A percentile compares a stretch with the other conserved stretches of the same genome.
Evolutionary conservation across 805 yeast genomes (phyloP).

Genomic region (Lipomyces japonicus): DNA sequence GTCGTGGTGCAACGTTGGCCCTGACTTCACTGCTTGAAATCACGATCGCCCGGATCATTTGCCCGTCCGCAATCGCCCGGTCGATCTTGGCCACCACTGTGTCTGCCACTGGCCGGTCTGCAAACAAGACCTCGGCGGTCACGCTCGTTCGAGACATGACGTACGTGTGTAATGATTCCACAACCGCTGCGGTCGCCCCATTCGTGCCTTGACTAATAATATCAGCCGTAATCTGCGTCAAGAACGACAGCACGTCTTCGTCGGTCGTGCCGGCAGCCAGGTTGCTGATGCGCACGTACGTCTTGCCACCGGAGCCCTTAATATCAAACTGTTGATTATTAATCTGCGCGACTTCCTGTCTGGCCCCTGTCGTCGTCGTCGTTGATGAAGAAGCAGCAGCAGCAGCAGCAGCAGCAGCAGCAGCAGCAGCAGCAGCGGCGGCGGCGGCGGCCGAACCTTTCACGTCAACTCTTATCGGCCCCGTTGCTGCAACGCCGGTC

Average conservation of each 20-base stretch:
- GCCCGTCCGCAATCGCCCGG: conserved; percentile 47
- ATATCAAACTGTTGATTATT: conserved; percentile 9
- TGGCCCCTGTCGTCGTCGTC: not conserved
- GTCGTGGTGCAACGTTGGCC: not conserved
- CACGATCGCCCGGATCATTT: conserved; percentile 7
- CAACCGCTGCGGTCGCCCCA: not conserved
- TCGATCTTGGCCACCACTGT: conserved; percentile 39
- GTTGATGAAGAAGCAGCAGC: not conserved
- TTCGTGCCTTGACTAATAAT: conserved; percentile 22
- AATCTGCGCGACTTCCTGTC: not conserved
- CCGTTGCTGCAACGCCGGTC: not conserved
- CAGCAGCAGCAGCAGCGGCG: not conserved
- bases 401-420: conserved; percentile 1
- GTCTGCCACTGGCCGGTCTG: conserved; percentile 35
- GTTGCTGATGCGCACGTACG: conserved; percentile 32
- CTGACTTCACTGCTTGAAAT: conserved; percentile 2
- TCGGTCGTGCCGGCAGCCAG: conserved; percentile 37
- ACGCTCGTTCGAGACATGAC: no score
- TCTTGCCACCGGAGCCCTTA: conserved; percentile 14
- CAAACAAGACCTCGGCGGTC: conserved; percentile 33
- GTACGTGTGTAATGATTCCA: no score
- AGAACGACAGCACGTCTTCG: conserved; percentile 34
- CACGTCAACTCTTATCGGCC: not conserved
- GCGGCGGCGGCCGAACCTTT: not conserved
- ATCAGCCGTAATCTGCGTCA: conserved; percentile 30